Evolutionary conservation across 1,139 yeast genomes (phyloP).

Genomic region (Saccharomycopsis crataegensis): DNA sequence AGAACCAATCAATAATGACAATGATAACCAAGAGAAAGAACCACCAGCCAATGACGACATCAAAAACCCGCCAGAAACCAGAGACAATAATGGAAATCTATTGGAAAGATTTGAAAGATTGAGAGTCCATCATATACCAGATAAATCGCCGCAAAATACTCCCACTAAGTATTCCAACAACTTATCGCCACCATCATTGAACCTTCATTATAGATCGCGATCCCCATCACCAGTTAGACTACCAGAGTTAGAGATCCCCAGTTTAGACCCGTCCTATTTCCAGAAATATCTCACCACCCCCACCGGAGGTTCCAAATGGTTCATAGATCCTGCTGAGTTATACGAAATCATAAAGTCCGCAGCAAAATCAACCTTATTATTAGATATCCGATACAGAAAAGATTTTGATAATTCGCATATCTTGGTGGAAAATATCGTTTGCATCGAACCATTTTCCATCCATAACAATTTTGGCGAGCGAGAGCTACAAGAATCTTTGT

Average conservation of each 20-base stretch:
- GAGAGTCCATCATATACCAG: background rate
- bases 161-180: background rate
- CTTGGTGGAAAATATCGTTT: conserved; percentile 44
- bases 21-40: conserved; percentile 9
- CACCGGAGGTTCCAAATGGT: conserved; percentile 2
- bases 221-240: conserved; percentile 16
- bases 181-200: conserved; percentile 13
- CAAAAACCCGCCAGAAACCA: conserved; percentile 7
- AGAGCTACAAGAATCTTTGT: conserved; percentile 53
- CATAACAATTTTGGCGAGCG: conserved; percentile 42
- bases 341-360: conserved; percentile 19
- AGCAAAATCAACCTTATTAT: conserved; percentile 35
- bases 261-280: background rate
- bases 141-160: background rate
- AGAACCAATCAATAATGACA: background rate
- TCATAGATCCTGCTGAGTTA: conserved; percentile 11
- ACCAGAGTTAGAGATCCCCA: background rate
- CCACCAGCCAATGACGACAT: conserved; percentile 3
- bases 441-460: conserved; percentile 63
- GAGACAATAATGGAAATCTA: background rate
- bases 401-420: conserved; percentile 58
- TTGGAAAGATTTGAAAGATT: conserved; percentile 9
- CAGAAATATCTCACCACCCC: background rate
- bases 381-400: conserved; percentile 59
- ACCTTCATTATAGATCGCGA: conserved; percentile 14